Percentiles rank a stretch among this genome's conserved stretches.
These are phyloP conservation scores for Citrus maxima DNA, from an alignment of 345 rosid genomes.

Conservation along the genomic window DNA sequence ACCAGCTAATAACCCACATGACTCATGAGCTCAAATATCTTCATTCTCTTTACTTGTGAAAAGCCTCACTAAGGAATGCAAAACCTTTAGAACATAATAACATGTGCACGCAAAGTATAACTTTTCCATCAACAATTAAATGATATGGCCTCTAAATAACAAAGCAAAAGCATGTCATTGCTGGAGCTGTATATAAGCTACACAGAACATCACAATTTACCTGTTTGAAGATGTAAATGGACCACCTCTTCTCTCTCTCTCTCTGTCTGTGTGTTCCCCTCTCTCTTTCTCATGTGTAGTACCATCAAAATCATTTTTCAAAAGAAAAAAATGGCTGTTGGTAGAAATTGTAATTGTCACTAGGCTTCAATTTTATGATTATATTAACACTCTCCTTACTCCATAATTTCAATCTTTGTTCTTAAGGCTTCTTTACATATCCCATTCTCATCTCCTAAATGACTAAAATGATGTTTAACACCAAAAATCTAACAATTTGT, in stretches of 20 bases:
- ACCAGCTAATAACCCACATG: too few relatives aligned
- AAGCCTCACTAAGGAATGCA: background rate
- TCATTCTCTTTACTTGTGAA: too few relatives aligned
- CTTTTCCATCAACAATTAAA: background rate
- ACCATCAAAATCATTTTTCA: background rate
- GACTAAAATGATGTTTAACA: background rate
- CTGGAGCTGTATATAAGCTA: background rate
- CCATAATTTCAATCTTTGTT: background rate
- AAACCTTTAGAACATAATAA: background rate
- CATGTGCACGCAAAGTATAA: background rate
- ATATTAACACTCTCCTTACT: background rate
- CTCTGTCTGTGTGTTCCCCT: too few relatives aligned
- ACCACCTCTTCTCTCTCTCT: too few relatives aligned
- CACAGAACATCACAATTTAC: background rate
- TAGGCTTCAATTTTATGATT: background rate
- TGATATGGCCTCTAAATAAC: background rate
- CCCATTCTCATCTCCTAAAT: background rate
- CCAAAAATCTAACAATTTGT: background rate
- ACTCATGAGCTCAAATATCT: too few relatives aligned
- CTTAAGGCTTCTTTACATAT: too few relatives aligned
- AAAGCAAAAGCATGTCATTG: background rate
- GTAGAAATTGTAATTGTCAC: background rate
- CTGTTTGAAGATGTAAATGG: background rate
- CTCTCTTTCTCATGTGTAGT: too few relatives aligned
- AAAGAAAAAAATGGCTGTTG: background rate